Base-by-base conservation (phyloP, 2,329 filamentous ascomycete species). In the Ophiosphaerella korrae region DNA sequence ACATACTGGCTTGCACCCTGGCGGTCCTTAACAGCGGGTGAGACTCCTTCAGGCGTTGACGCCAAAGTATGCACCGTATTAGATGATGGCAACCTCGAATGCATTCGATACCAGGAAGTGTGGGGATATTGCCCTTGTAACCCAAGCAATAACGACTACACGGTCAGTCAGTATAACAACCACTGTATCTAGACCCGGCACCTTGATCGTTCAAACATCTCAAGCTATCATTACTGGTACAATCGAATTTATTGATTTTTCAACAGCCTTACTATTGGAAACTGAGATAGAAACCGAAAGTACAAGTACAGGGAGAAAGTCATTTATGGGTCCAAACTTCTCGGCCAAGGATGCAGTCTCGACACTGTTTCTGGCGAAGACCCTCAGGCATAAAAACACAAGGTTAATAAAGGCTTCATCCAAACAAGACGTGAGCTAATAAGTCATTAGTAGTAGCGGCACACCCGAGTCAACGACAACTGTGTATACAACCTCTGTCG, bases 1-100 rank as follows among this genome's bases (percentile, higher is more conserved):
- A 78, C 75, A 3, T 78, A 75, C 68, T 78, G 72, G 61, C 56
- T 78, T 29, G 77, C 76, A 1, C 73, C 74, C 1, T 79, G 76
- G 77, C 68, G 75, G 49, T 68, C 73, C 1, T 57, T 78, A 33
- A 77, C 75, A 0, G 66, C 68, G 5, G 76, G 73, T 12, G 63
- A 66, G 0, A 58, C 65, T 2, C 76, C 77, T 3, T 62, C 65
- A 1, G 71, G 77, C 36, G 72, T 79, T 16, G 71, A 74, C 31
- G 66, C 74, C 35, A 76, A 77, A 50, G 66, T 78, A 35, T 79
- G 76, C 64, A 71, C 66, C 1, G 61, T 64, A 6, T 61, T 68
- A 40, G 58, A 64, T 11, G 67, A 76, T 48, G 73, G 66, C 14
- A 70, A 65, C 5, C 58, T 71, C 37, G 67, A 75, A 42, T 79